Evolutionary conservation across 1,139 yeast genomes (phyloP).

Genomic region (Zygotorulaspora mrakii): DNA sequence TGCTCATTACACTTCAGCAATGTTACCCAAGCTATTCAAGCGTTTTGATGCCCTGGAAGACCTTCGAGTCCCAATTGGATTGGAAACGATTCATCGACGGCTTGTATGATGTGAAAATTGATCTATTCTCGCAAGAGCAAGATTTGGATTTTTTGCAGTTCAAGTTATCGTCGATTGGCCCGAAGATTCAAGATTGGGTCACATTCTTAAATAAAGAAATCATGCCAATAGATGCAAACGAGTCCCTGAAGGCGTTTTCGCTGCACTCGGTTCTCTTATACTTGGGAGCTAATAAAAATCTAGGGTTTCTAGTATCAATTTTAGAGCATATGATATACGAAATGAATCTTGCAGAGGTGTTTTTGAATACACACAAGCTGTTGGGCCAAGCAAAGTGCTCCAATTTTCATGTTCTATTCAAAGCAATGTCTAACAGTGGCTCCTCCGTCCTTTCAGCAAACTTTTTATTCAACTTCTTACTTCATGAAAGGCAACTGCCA

Average conservation of each 20-base stretch:
- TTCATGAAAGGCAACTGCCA: slow-evolving; percentile 1
- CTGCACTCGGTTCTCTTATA: slow-evolving; percentile 12
- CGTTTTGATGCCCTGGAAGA: slow-evolving; percentile 10
- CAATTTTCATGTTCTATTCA: slow-evolving; percentile 17
- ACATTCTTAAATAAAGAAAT: slow-evolving; percentile 9
- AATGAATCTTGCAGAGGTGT: slow-evolving; percentile 6
- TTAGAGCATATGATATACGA: slow-evolving; percentile 15
- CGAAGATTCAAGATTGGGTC: slow-evolving; percentile 12
- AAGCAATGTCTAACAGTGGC: slow-evolving; percentile 12
- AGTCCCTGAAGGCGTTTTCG: slow-evolving; percentile 16
- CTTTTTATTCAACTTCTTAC: slow-evolving; percentile 11
- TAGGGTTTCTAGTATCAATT: slow-evolving; percentile 15
- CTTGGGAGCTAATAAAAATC: slow-evolving; percentile 13
- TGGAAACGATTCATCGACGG: slow-evolving; percentile 13
- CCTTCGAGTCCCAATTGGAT: slow-evolving; percentile 10
- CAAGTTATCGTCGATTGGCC: slow-evolving; percentile 13
- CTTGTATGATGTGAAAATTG: slow-evolving; percentile 10
- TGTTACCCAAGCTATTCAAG: not conserved
- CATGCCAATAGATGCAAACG: slow-evolving; percentile 10
- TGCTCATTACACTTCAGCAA: slow-evolving; percentile 8
- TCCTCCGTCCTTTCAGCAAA: slow-evolving; percentile 16
- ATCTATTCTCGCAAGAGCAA: slow-evolving; percentile 12
- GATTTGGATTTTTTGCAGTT: slow-evolving; percentile 16
- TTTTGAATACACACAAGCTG: slow-evolving; percentile 13
- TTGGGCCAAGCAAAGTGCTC: slow-evolving; percentile 7